A percentile compares a stretch with the other conserved stretches of the same genome.
phyloP scores from a whole-genome alignment of 23 red algal species.

The Gracilaria caudata region DNA sequence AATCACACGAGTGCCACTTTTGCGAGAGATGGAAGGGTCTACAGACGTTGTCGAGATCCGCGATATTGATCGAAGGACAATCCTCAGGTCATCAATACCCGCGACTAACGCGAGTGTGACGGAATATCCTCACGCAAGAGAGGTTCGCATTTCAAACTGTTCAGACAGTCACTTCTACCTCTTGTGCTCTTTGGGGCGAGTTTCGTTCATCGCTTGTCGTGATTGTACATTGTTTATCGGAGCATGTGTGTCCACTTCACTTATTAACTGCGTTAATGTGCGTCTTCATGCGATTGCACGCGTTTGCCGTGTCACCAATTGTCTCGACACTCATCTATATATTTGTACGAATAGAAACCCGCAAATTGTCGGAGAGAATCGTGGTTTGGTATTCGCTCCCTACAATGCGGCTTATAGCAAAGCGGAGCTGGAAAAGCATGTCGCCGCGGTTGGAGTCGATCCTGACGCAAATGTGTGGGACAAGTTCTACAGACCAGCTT shows the following conservation, averaged over 20 bases:
- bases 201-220: constrained; percentile 77
- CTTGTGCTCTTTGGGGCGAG: constrained; percentile 58
- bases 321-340: constrained; percentile 80
- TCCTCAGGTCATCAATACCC: constrained; percentile 57
- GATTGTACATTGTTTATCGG: constrained; percentile 88
- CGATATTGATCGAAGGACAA: constrained; percentile 65
- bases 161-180: constrained; percentile 85
- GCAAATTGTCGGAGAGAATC: constrained; percentile 79
- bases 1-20: constrained; percentile 24
- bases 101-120: constrained; percentile 36
- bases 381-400: constrained; percentile 80
- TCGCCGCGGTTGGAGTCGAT: constrained; percentile 62
- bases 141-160: constrained; percentile 87
- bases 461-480: constrained; percentile 72
- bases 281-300: constrained; percentile 63
- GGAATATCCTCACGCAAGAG: constrained; percentile 63
- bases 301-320: constrained; percentile 76
- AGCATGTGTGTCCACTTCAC: constrained; percentile 69
- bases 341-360: constrained; percentile 75
- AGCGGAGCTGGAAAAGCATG: constrained; percentile 37
- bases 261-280: constrained; percentile 79
- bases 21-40: constrained; percentile 25
- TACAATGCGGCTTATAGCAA: constrained; percentile 83
- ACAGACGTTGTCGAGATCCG: constrained; percentile 65
- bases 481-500: constrained; percentile 68